phyloP scores from a whole-genome alignment of 1,139 yeast genomes.

The Pichia sp. region DNA sequence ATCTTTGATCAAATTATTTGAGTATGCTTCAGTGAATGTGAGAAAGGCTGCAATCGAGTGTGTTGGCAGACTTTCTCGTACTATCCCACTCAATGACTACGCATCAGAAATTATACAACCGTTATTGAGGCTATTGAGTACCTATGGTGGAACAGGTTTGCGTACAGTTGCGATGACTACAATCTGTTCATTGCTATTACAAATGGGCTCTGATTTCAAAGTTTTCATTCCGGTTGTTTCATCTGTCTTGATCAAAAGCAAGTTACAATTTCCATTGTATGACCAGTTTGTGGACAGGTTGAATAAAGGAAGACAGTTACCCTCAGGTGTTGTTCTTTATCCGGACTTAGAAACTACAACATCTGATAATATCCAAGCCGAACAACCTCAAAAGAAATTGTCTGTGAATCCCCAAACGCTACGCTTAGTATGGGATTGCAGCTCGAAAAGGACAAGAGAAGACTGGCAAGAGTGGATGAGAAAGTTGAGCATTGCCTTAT shows the following conservation, averaged over 20 bases:
- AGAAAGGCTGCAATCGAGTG: conserved; percentile 78
- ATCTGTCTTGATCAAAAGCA: conserved; percentile 58
- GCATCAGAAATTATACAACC: conserved; percentile 90
- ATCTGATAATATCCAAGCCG: conserved; percentile 61
- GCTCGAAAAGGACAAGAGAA: conserved; percentile 82
- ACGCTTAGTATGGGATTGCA: conserved; percentile 88
- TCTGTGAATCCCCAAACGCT: conserved; percentile 76
- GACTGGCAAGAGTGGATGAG: conserved; percentile 99
- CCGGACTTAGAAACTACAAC: conserved; percentile 56
- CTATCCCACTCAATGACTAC: conserved; percentile 77
- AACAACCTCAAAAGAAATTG: conserved; percentile 66
- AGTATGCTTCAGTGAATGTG: conserved; percentile 49
- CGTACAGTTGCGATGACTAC: conserved; percentile 54
- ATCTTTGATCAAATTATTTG: conserved; percentile 75
- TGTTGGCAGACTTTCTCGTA: conserved; percentile 73
- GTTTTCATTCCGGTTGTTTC: conserved; percentile 87
- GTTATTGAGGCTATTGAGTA: conserved; percentile 62
- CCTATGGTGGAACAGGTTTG: conserved; percentile 55
- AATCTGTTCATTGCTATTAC: conserved; percentile 69
- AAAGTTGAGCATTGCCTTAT: conserved; percentile 74
- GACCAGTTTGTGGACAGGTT: conserved; percentile 78
- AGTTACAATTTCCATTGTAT: conserved; percentile 68
- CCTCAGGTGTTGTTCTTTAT: conserved; percentile 69
- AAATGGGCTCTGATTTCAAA: conserved; percentile 77
- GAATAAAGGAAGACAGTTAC: conserved; percentile 83